Base-by-base conservation (phyloP, 768 basidiomycete genomes). In the Coprinellus micaceus region DNA sequence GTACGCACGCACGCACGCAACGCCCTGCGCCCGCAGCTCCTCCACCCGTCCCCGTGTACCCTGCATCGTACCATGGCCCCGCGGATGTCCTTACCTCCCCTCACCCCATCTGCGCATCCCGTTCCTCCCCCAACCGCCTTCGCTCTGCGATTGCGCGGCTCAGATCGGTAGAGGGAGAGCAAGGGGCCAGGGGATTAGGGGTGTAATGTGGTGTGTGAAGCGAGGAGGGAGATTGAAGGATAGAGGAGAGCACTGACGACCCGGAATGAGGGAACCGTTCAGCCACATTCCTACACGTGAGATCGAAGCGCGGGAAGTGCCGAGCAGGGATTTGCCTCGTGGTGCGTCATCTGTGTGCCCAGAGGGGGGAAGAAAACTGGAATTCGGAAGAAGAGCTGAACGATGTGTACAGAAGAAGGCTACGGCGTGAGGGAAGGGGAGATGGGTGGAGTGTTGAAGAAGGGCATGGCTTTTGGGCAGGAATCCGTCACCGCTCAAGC, bases 251-350 rank as follows among this genome's bases (percentile, higher is more conserved):
- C 49, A 63, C 60, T 61, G 63, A 62, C 53, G 53, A 64, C 61
- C 65, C 67, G 64, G 64, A 67, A 69, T 61, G 64, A 64, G 64
- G 66, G 61, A 58, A 66, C 64, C 63, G 65, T 69, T 69, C 70
- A 70, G 69, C 69, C 70, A 70, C 70, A n/a, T n/a, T n/a, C 63
- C 58, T 37, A 64, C 68, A 69, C 70, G 70, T 71, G 68, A 46
- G 24, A 46, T 56, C 46, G 50, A 58, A n/a, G n/a, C n/a, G n/a
- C n/a, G n/a, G n/a, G n/a, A n/a, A n/a, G n/a, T n/a, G n/a, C n/a
- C n/a, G n/a, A n/a, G n/a, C n/a, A n/a, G n/a, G n/a, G n/a, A n/a
- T n/a, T n/a, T n/a, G n/a, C n/a, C n/a, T n/a, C n/a, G n/a, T n/a
- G n/a, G n/a, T n/a, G n/a, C n/a, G n/a, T n/a, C n/a, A n/a, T n/a